These are phyloP conservation scores for Sherardia arvensis DNA, from an alignment of 257 asterid genomes.

Conservation along the genomic window DNA sequence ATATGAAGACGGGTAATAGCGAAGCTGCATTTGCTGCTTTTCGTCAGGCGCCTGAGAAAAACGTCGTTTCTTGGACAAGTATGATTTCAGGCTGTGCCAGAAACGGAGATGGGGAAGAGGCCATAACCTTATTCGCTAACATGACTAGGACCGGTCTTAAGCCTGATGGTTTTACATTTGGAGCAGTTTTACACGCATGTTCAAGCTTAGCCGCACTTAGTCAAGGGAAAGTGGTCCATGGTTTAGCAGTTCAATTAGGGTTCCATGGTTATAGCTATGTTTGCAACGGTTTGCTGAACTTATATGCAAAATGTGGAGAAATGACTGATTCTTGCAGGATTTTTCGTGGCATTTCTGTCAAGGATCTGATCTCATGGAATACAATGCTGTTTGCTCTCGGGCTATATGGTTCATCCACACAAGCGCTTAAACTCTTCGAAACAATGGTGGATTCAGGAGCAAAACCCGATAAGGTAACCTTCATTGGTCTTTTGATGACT, in stretches of 20 bases:
- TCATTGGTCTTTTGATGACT: slow-evolving; percentile 65
- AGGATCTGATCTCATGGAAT: slow-evolving; percentile 62
- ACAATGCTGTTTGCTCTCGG: slow-evolving; percentile 58
- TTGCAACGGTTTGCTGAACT: slow-evolving; percentile 36
- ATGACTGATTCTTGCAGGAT: slow-evolving; percentile 26
- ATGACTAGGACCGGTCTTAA: slow-evolving; percentile 25
- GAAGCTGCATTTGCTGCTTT: slow-evolving; percentile 36
- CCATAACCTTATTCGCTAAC: slow-evolving; percentile 31
- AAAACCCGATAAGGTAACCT: slow-evolving; percentile 67
- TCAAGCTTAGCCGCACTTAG: slow-evolving; percentile 24
- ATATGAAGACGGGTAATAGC: slow-evolving; percentile 51
- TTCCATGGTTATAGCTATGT: slow-evolving; percentile 23
- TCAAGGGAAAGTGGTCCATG: slow-evolving; percentile 41
- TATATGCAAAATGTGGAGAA: slow-evolving; percentile 66
- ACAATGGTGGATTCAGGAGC: slow-evolving; percentile 36
- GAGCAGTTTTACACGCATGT: slow-evolving; percentile 67
- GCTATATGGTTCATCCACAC: slow-evolving; percentile 33
- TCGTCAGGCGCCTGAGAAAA: slow-evolving; percentile 31
- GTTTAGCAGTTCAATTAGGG: slow-evolving; percentile 34
- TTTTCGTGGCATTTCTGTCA: slow-evolving; percentile 25
- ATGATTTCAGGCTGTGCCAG: slow-evolving; percentile 51
- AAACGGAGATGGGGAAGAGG: slow-evolving; percentile 42
- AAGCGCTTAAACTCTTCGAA: slow-evolving; percentile 37
- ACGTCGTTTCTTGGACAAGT: slow-evolving; percentile 63
- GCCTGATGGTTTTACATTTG: slow-evolving; percentile 58